A percentile compares a stretch with the other conserved stretches of the same genome.
phyloP scores from a whole-genome alignment of 345 rosid species.

The Eucalyptus sp. region DNA sequence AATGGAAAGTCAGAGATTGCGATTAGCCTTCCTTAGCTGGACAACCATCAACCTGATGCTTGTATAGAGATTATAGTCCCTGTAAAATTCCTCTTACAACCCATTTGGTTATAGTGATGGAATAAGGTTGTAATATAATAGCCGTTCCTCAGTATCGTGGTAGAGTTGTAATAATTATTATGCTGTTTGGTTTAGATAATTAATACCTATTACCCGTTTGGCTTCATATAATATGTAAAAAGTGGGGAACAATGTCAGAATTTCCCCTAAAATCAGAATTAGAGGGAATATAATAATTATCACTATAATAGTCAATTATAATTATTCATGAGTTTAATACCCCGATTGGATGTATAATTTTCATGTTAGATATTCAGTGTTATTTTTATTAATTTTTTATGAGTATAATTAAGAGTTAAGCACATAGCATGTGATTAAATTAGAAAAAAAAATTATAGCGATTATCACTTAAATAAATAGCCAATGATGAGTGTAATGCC shows the following conservation, averaged over 20 bases:
- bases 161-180: background rate
- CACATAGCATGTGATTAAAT: background rate
- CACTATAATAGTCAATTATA: background rate
- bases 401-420: background rate
- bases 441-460: background rate
- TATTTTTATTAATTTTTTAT: background rate
- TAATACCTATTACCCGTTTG: background rate
- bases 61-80: background rate
- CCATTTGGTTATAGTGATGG: background rate
- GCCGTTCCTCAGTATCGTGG: background rate
- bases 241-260: background rate
- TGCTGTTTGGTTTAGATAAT: background rate
- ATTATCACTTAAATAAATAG: background rate
- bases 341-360: background rate
- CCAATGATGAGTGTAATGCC: background rate
- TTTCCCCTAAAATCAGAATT: background rate
- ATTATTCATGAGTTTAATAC: background rate
- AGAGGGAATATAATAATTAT: background rate
- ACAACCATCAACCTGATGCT: background rate
- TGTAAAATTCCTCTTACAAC: background rate
- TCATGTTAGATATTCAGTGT: background rate
- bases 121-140: background rate
- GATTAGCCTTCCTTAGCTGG: background rate
- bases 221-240: background rate
- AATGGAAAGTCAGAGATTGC: background rate